Evolutionary conservation across 2,329 filamentous ascomycete species (phyloP).

Genomic region (Calonectria honghensis): DNA sequence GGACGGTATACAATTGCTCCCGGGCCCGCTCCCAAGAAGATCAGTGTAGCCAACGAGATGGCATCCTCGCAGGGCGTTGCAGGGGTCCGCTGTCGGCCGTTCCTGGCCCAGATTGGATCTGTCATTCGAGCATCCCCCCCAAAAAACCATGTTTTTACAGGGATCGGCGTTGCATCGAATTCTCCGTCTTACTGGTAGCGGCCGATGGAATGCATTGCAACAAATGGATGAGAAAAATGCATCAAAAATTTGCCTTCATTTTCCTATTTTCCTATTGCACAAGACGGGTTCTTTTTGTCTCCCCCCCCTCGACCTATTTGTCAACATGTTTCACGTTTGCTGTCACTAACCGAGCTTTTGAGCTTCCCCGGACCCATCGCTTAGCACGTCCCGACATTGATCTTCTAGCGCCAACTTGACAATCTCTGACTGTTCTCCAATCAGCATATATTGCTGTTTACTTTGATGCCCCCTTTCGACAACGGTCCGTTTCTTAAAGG

Average conservation of each 20-base stretch:
- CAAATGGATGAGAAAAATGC: not conserved
- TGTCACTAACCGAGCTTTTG: not conserved
- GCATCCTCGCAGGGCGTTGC: not conserved
- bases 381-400: not conserved
- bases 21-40: not conserved
- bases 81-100: constrained; percentile 10
- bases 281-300: not conserved
- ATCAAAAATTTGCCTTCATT: not conserved
- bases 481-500: constrained; percentile 28
- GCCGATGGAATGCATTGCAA: not conserved
- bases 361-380: constrained; percentile 1
- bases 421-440: not conserved
- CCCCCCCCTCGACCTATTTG: not conserved
- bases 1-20: not conserved
- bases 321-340: not conserved
- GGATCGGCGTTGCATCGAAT: not conserved
- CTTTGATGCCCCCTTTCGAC: not conserved
- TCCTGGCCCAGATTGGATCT: constrained; percentile 13
- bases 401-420: not conserved
- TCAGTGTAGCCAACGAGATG: not conserved
- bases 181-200: not conserved
- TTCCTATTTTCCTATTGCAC: not conserved
- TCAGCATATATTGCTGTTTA: not conserved
- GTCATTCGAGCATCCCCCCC: constrained; percentile 1
- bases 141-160: not conserved